A percentile compares a stretch with the other conserved stretches of the same genome.
These are phyloP conservation scores for Sporothrix pseudoabietina DNA, from an alignment of 2,329 filamentous ascomycete genomes.

Conservation along the genomic window DNA sequence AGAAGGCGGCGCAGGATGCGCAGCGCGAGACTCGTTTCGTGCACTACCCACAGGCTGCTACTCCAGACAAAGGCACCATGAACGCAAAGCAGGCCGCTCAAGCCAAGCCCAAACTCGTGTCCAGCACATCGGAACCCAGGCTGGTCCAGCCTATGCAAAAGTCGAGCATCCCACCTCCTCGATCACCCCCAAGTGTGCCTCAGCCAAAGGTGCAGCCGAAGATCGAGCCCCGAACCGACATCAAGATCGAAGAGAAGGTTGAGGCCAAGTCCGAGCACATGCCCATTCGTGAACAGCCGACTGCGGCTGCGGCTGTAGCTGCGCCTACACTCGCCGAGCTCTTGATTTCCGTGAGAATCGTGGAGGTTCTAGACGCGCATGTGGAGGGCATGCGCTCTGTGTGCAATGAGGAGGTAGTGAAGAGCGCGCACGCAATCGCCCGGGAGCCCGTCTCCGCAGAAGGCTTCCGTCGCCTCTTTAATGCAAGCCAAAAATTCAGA, in stretches of 20 bases:
- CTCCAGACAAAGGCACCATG: background rate
- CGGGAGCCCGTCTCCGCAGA: conserved; percentile 35
- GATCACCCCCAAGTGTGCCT: background rate
- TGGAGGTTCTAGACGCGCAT: conserved; percentile 38
- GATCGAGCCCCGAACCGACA: background rate
- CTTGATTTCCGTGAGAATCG: background rate
- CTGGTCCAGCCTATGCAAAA: background rate
- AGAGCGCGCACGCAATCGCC: conserved; percentile 42
- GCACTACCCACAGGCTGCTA: background rate
- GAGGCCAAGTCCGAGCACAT: background rate
- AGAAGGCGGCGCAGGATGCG: background rate
- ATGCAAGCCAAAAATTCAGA: conserved; percentile 39
- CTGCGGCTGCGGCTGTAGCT: background rate
- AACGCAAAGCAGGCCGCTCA: background rate
- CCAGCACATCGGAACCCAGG: background rate
- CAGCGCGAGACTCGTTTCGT: background rate
- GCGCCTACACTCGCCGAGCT: too few relatives aligned
- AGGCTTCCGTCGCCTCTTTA: conserved; percentile 41
- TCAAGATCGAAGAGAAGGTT: background rate
- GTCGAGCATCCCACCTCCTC: background rate
- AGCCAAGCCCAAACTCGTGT: background rate
- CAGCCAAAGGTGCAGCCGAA: background rate
- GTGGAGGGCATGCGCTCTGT: conserved; percentile 47
- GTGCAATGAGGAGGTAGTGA: conserved; percentile 49
- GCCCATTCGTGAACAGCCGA: background rate